phyloP scores from a whole-genome alignment of 192 early-diverging fungal genomes.

The Backusella circina region DNA sequence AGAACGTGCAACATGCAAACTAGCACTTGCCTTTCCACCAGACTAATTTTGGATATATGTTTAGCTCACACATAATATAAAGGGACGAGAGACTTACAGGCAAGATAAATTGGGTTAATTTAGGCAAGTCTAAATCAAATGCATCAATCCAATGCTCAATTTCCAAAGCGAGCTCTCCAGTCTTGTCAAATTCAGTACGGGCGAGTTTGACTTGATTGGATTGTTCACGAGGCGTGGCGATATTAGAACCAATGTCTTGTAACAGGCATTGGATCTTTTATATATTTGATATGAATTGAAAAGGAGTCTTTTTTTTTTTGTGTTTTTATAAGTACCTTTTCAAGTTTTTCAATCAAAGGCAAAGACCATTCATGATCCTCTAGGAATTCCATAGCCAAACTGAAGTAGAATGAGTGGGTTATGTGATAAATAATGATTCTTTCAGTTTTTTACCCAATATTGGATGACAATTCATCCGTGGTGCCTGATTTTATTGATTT shows the following conservation, averaged over 20 bases:
- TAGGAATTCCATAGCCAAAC: conserved; percentile 32
- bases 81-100: too few species aligned
- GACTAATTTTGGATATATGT: too few species aligned
- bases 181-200: conserved; percentile 73
- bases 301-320: neutral
- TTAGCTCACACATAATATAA: too few species aligned
- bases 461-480: conserved; percentile 81
- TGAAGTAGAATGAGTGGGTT: neutral
- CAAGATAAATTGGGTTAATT: conserved; percentile 80
- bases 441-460: conserved; percentile 49
- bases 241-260: conserved; percentile 89
- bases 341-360: conserved; percentile 17
- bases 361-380: conserved; percentile 16
- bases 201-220: conserved; percentile 54
- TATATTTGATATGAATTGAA: too few species aligned
- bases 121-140: conserved; percentile 64
- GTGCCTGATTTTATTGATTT: conserved; percentile 42
- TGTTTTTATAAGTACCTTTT: conserved; percentile 1
- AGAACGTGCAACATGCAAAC: conserved; percentile 79
- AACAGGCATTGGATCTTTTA: conserved; percentile 83
- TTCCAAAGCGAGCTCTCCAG: conserved; percentile 54
- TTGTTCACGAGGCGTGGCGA: conserved; percentile 76
- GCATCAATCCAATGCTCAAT: conserved; percentile 89
- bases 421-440: neutral
- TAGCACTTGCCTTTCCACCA: conserved; percentile 77